Conservation (phyloP, 1,139 yeast genomes). For the Yamadazyma conglobata region DNA sequence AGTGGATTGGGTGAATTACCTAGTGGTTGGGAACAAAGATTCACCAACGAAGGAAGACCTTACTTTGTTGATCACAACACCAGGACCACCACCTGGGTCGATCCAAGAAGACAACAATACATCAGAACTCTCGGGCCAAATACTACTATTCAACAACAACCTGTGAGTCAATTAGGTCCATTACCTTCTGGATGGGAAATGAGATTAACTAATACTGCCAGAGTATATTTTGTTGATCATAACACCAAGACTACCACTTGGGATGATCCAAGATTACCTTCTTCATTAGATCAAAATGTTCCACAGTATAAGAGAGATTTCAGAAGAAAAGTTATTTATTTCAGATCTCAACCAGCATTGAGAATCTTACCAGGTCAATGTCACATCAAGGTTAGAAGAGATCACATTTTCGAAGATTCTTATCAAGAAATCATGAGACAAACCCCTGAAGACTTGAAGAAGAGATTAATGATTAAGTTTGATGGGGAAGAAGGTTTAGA, state of each 20-base stretch:
- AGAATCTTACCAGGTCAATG: slow-evolving; percentile 98
- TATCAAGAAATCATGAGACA: slow-evolving; percentile 99
- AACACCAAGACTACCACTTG: slow-evolving; percentile 98
- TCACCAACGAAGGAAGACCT: slow-evolving; percentile 97
- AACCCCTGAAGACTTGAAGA: slow-evolving; percentile 95
- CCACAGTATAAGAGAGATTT: slow-evolving; percentile 99
- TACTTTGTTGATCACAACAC: slow-evolving; percentile 98
- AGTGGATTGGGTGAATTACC: slow-evolving; percentile 97
- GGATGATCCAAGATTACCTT: slow-evolving; percentile 99
- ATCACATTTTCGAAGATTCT: slow-evolving; percentile 93
- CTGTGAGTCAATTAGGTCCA: slow-evolving; percentile 97
- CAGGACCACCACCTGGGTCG: slow-evolving; percentile 99
- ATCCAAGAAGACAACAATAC: slow-evolving; percentile 97
- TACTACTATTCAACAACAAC: slow-evolving; percentile 92
- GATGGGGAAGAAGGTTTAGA: slow-evolving; percentile 99
- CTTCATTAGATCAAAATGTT: slow-evolving; percentile 94
- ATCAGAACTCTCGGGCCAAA: slow-evolving; percentile 92
- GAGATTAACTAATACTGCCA: slow-evolving; percentile 97
- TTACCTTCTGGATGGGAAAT: slow-evolving; percentile 99
- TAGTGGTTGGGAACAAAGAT: slow-evolving; percentile 98
- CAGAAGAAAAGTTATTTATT: slow-evolving; percentile 93
- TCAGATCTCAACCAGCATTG: slow-evolving; percentile 96
- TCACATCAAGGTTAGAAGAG: slow-evolving; percentile 95
- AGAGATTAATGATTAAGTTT: slow-evolving; percentile 94
- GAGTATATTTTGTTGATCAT: slow-evolving; percentile 98